Percentiles rank a stretch among this genome's conserved stretches.
Evolutionary conservation across 257 asterid genomes (phyloP).

Genomic region (Ophiorrhiza pumila): DNA sequence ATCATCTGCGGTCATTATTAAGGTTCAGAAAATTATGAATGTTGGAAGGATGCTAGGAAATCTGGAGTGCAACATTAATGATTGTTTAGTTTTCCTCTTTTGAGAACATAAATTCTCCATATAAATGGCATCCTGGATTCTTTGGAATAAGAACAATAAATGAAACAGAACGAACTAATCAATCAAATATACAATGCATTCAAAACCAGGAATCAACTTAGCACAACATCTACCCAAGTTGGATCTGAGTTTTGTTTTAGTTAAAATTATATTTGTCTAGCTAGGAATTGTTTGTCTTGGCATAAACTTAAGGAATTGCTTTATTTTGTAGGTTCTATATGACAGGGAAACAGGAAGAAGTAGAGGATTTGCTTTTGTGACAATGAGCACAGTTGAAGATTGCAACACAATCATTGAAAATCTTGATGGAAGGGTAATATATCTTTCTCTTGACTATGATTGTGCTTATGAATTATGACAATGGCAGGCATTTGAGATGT

Average conservation of each 20-base stretch:
- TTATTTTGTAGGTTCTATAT: slow-evolving; percentile 64
- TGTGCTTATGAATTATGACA: background rate
- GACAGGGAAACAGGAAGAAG: slow-evolving; percentile 78
- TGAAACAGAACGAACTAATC: background rate
- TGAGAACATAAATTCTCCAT: background rate
- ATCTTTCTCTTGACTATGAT: background rate
- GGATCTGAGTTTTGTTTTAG: background rate
- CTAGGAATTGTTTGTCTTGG: background rate
- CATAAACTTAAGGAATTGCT: background rate
- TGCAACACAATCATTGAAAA: slow-evolving; percentile 66
- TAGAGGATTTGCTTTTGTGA: slow-evolving; percentile 94
- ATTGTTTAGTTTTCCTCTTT: background rate
- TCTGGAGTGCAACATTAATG: background rate
- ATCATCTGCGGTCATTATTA: background rate
- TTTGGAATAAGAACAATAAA: background rate
- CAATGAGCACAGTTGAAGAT: slow-evolving; percentile 83
- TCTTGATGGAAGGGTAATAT: slow-evolving; percentile 79
- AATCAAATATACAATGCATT: background rate
- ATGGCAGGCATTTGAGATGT: no score
- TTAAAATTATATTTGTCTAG: no score
- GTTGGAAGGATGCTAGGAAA: background rate
- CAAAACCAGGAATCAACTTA: background rate
- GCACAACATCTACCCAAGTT: background rate
- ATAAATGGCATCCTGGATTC: background rate
- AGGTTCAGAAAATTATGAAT: background rate